phyloP scores from a whole-genome alignment of 2,329 filamentous ascomycete genomes.

The Hymenotorrendiella dingleyae region DNA sequence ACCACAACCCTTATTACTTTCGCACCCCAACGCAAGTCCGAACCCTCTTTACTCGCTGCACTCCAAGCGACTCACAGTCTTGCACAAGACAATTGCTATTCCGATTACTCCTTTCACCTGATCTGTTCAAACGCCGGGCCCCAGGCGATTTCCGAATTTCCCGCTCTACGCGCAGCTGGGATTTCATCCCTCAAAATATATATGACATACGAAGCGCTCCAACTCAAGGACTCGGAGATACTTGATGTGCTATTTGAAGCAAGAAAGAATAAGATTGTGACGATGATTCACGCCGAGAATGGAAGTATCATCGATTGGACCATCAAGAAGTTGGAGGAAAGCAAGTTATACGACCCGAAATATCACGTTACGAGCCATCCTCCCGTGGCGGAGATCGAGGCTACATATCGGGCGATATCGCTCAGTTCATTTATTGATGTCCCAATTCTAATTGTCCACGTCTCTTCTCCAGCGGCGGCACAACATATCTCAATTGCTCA shows the following conservation, averaged over 20 bases:
- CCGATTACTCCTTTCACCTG: conserved; percentile 44
- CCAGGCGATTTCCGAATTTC: conserved; percentile 30
- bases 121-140: conserved; percentile 37
- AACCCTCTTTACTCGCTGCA: conserved; percentile 38
- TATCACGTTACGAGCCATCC: conserved; percentile 46
- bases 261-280: conserved; percentile 41
- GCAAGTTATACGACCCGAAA: conserved; percentile 41
- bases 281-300: conserved; percentile 52
- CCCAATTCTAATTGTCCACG: conserved; percentile 49
- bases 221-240: conserved; percentile 35
- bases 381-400: conserved; percentile 44
- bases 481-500: conserved; percentile 42
- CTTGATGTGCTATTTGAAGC: conserved; percentile 38
- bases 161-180: conserved; percentile 30
- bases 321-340: conserved; percentile 44
- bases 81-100: conserved; percentile 40
- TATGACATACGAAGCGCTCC: conserved; percentile 39
- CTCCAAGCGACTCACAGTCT: conserved; percentile 37
- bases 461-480: conserved; percentile 42
- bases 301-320: conserved; percentile 49
- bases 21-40: conserved; percentile 39
- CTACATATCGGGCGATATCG: conserved; percentile 46
- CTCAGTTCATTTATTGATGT: conserved; percentile 44
- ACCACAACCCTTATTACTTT: conserved; percentile 45
- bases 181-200: conserved; percentile 40